These are phyloP conservation scores for Neopestalotiopsis sp. DNA, from an alignment of 2,329 filamentous ascomycete species.

Conservation along the genomic window DNA sequence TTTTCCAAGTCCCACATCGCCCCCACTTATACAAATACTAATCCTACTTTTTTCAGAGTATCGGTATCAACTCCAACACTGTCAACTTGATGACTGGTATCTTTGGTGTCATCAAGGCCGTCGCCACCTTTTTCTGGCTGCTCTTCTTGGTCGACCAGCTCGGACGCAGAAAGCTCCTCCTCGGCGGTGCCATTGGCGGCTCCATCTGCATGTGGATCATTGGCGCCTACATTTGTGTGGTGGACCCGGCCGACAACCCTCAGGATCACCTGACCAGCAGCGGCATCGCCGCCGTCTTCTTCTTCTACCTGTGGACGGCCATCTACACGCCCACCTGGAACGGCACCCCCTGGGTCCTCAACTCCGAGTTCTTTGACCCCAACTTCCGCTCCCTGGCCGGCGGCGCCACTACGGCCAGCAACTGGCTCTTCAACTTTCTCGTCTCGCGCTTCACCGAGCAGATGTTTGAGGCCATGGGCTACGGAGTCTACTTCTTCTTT, in stretches of 20 bases:
- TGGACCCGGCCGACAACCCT: conserved; percentile 49
- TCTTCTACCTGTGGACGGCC: conserved; percentile 17
- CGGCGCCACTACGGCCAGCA: conserved; percentile 53
- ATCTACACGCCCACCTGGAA: conserved; percentile 17
- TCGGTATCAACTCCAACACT: conserved; percentile 9
- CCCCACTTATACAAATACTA: not conserved
- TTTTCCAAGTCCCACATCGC: not conserved
- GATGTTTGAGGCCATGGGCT: conserved; percentile 64
- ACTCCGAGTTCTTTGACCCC: conserved; percentile 18
- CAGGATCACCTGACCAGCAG: conserved; percentile 6
- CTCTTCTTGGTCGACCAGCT: conserved; percentile 39
- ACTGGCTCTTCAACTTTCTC: conserved; percentile 78
- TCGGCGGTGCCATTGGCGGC: conserved; percentile 70
- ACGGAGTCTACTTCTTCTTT: conserved; percentile 71
- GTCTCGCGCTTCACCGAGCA: conserved; percentile 58
- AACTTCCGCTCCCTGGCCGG: conserved; percentile 12
- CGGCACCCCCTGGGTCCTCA: conserved; percentile 17
- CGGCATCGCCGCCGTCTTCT: conserved; percentile 16
- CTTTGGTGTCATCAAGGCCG: conserved; percentile 14
- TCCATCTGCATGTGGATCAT: conserved; percentile 72
- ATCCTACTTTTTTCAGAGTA: not conserved
- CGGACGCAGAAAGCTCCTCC: conserved; percentile 64
- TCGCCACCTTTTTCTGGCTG: conserved; percentile 15
- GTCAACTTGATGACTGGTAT: conserved; percentile 16
- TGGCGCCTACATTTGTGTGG: conserved; percentile 70